Evolutionary conservation across 495 filamentous ascomycete genomes (phyloP).

Genomic region (Xylaria sp.): DNA sequence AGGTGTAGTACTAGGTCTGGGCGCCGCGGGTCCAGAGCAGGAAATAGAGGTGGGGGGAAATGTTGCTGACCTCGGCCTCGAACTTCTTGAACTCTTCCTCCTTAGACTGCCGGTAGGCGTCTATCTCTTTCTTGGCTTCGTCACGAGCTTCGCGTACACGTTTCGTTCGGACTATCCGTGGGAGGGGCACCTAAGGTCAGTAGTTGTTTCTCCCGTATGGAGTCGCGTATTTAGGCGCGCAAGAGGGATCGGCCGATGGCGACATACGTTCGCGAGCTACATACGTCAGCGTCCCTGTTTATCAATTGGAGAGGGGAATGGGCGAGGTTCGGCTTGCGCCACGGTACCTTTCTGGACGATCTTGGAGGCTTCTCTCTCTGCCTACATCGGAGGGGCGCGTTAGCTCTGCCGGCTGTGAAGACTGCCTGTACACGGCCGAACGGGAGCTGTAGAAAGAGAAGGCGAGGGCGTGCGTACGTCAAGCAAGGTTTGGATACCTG

Average conservation of each 20-base stretch:
- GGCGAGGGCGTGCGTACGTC: slow-evolving; percentile 76
- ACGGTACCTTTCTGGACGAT: slow-evolving; percentile 91
- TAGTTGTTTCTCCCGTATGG: neutral
- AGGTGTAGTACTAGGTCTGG: neutral
- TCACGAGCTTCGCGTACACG: slow-evolving; percentile 92
- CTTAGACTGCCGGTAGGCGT: slow-evolving; percentile 88
- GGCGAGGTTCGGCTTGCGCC: slow-evolving; percentile 12
- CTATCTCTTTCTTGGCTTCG: slow-evolving; percentile 98
- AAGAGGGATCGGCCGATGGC: neutral
- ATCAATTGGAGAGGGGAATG: slow-evolving; percentile 29
- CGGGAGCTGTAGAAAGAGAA: neutral
- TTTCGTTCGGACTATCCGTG: slow-evolving; percentile 84
- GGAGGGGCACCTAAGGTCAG: slow-evolving; percentile 12
- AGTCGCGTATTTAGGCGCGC: neutral
- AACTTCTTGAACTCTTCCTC: slow-evolving; percentile 96
- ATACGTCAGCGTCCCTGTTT: neutral
- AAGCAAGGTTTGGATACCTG: slow-evolving; percentile 96
- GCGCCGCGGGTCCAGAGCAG: neutral
- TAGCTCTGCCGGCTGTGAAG: slow-evolving; percentile 19
- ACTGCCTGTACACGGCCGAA: neutral
- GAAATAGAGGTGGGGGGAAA: neutral
- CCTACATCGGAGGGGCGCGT: slow-evolving; percentile 58
- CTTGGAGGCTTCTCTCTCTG: slow-evolving; percentile 98
- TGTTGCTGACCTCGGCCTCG: slow-evolving; percentile 77
- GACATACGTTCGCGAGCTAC: slow-evolving; percentile 52